Percentiles rank a stretch among this genome's conserved stretches.
These are phyloP conservation scores for Omphalea diandra DNA, from an alignment of 441 rosid genomes.

Conservation along the genomic window DNA sequence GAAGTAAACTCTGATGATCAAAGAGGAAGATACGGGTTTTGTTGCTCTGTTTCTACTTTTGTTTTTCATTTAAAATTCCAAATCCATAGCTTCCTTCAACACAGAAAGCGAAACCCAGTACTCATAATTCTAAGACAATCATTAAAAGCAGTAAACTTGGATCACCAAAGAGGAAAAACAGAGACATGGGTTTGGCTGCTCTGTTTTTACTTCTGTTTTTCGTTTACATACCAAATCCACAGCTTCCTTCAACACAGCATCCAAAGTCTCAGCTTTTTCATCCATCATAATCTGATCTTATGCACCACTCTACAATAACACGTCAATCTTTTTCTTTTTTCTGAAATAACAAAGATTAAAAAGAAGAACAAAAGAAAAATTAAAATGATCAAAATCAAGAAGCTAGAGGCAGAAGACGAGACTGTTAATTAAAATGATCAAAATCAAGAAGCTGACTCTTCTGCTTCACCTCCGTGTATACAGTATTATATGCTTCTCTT, in stretches of 20 bases:
- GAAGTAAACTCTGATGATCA: neutral
- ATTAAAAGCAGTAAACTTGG: neutral
- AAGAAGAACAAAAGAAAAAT: neutral
- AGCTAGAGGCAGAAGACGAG: conserved; percentile 18
- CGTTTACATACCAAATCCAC: conserved; percentile 76
- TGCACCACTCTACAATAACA: neutral
- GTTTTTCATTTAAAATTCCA: conserved; percentile 32
- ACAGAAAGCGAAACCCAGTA: conserved; percentile 59
- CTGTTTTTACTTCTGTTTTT: conserved; percentile 4
- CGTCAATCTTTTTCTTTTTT: neutral
- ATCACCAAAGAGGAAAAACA: neutral
- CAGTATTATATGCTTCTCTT: too few relatives aligned
- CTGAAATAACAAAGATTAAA: neutral
- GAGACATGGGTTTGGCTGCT: conserved; percentile 12
- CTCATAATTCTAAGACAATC: too few relatives aligned
- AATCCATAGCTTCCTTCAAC: conserved; percentile 57
- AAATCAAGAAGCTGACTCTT: too few relatives aligned
- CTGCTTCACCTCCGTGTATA: too few relatives aligned
- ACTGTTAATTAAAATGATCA: too few relatives aligned
- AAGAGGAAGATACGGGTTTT: neutral
- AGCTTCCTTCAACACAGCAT: conserved; percentile 81
- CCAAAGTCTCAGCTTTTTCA: conserved; percentile 71
- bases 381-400: neutral
- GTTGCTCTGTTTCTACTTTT: conserved; percentile 14
- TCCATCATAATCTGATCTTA: conserved; percentile 36